Evolutionary conservation across 2,329 filamentous ascomycete genomes (phyloP).

Genomic region (Juglanconis juglandina): DNA sequence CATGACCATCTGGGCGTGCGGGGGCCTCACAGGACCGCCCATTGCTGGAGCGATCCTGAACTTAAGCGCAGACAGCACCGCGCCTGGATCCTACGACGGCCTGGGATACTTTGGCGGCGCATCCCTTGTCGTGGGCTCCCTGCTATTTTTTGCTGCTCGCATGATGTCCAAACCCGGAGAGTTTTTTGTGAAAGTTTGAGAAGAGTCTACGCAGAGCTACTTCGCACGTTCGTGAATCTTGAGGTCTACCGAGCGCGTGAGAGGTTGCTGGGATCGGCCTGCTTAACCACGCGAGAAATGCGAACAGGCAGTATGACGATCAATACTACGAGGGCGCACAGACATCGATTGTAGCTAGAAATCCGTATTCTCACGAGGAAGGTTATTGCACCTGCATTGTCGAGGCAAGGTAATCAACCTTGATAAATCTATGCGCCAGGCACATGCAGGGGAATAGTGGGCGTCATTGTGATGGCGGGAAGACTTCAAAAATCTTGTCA

Average conservation of each 20-base stretch:
- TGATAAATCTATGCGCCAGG: no score
- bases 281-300: background rate
- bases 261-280: background rate
- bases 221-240: background rate
- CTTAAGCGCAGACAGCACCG: conserved; percentile 32
- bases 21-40: conserved; percentile 44
- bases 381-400: no score
- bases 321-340: no score
- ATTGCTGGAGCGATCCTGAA: conserved; percentile 33
- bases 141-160: conserved; percentile 10
- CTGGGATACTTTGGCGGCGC: conserved; percentile 18
- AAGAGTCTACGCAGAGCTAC: background rate
- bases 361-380: no score
- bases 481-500: no score
- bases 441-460: no score
- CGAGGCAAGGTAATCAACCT: no score
- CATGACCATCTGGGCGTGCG: conserved; percentile 40
- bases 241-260: no score
- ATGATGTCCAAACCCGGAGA: background rate
- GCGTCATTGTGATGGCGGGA: no score
- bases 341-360: no score
- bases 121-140: conserved; percentile 15
- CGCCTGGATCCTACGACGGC: conserved; percentile 25
- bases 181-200: conserved; percentile 9
- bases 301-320: no score